Evolutionary conservation across 1,284 basidiomycete genomes (phyloP).

Genomic region (Cryptococcus sp.): DNA sequence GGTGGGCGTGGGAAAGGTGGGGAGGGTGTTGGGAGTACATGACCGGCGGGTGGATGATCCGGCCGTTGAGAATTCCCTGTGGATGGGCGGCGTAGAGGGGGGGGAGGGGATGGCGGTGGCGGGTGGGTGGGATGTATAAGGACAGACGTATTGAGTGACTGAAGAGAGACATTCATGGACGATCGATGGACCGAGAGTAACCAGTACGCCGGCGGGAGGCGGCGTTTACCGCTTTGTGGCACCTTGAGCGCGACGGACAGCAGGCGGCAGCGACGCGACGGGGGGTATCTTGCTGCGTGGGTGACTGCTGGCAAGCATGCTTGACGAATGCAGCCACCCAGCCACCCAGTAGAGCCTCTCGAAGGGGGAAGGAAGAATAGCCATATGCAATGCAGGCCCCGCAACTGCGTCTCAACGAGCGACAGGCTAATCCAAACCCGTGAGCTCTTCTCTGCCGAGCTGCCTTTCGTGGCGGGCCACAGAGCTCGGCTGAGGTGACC

Average conservation of each 20-base stretch:
- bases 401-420: conserved; percentile 41
- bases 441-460: too few relatives aligned
- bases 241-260: neutral
- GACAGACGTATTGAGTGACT: neutral
- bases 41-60: neutral
- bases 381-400: conserved; percentile 28
- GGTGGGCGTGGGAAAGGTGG: conserved; percentile 3
- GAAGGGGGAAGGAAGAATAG: neutral
- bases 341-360: too few relatives aligned
- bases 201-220: conserved; percentile 1
- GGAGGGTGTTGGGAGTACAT: conserved; percentile 13
- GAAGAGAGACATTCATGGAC: neutral
- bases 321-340: too few relatives aligned
- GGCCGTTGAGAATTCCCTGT: neutral
- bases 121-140: neutral
- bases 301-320: too few relatives aligned
- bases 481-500: neutral
- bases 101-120: neutral
- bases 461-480: neutral
- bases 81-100: neutral
- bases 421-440: conserved; percentile 45
- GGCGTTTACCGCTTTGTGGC: conserved; percentile 20
- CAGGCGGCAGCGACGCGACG: too few relatives aligned
- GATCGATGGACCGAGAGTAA: too few relatives aligned
- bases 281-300: too few relatives aligned